Percentiles rank a stretch among this genome's conserved stretches.
These are phyloP conservation scores for Parastagonospora avenae DNA, from an alignment of 2,329 filamentous ascomycete genomes.

Conservation along the genomic window DNA sequence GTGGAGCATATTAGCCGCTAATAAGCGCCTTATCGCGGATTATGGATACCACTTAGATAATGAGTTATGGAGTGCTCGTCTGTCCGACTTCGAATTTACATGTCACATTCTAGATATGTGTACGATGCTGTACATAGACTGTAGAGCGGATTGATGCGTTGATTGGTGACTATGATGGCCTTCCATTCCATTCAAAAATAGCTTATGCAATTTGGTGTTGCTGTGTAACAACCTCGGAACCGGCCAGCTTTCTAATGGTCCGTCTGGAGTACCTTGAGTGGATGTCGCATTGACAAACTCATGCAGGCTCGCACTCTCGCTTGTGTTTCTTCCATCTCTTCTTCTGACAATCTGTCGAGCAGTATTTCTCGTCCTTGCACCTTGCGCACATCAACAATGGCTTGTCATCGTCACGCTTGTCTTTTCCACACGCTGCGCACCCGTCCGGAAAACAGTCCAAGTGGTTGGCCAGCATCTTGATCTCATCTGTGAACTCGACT, in stretches of 20 bases:
- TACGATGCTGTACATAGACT: too few species aligned
- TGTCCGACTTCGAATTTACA: too few species aligned
- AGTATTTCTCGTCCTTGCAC: constrained; percentile 8
- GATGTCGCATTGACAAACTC: background rate
- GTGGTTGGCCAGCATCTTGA: constrained; percentile 7
- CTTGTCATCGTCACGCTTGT: background rate
- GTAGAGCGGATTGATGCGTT: too few species aligned
- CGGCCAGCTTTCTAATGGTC: too few species aligned
- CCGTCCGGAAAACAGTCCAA: constrained; percentile 1
- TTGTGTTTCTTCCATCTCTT: constrained; percentile 7
- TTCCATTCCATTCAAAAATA: too few species aligned
- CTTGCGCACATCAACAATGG: constrained; percentile 5
- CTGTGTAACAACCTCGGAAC: too few species aligned
- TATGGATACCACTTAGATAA: background rate
- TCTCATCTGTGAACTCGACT: constrained; percentile 13
- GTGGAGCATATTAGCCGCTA: background rate
- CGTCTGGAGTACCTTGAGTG: too few species aligned
- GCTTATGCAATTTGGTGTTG: too few species aligned
- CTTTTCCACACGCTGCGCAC: constrained; percentile 7
- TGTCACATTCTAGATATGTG: too few species aligned
- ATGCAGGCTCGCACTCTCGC: constrained; percentile 1
- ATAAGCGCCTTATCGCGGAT: background rate
- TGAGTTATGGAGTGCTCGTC: too few species aligned
- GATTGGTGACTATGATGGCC: too few species aligned
- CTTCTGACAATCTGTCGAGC: constrained; percentile 11